Percentiles rank a stretch among this genome's conserved stretches.
Evolutionary conservation across 148 eudicot genomes (phyloP).

Genomic region (Mesembryanthemum crystallinum): DNA sequence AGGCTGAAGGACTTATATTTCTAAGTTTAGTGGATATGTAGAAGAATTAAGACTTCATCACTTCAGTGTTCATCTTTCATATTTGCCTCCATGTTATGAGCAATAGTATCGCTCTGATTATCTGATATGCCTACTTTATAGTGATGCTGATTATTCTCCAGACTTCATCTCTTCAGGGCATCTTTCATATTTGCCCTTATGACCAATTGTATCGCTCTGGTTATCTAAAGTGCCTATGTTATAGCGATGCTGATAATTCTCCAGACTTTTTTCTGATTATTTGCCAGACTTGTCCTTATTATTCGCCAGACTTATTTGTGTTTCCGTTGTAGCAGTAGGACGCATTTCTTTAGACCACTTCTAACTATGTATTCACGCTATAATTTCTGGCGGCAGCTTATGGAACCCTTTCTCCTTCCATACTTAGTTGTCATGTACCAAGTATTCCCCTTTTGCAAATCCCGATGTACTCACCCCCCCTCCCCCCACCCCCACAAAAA

Average conservation of each 20-base stretch:
- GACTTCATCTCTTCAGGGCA: constrained; percentile 16
- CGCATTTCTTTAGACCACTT: neutral
- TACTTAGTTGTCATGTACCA: neutral
- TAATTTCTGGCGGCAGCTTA: constrained; percentile 11
- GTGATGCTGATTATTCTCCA: neutral
- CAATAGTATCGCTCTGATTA: constrained; percentile 5
- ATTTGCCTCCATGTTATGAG: constrained; percentile 10
- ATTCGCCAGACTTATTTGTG: neutral
- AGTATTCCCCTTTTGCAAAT: neutral
- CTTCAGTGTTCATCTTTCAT: constrained; percentile 13
- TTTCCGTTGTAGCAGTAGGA: neutral
- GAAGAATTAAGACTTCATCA: constrained; percentile 31
- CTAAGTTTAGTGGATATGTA: constrained; percentile 32
- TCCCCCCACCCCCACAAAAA: neutral
- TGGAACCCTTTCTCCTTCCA: neutral
- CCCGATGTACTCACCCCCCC: constrained; percentile 1
- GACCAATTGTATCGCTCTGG: neutral
- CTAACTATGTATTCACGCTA: neutral
- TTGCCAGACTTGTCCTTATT: too few species aligned
- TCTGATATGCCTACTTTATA: neutral
- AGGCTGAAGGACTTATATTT: constrained; percentile 27
- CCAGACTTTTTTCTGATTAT: too few species aligned
- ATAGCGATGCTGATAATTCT: neutral
- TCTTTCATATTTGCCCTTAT: constrained; percentile 12
- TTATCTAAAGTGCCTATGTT: neutral